These are phyloP conservation scores for Tremellales sp. DNA, from an alignment of 1,284 basidiomycete genomes.

Conservation along the genomic window DNA sequence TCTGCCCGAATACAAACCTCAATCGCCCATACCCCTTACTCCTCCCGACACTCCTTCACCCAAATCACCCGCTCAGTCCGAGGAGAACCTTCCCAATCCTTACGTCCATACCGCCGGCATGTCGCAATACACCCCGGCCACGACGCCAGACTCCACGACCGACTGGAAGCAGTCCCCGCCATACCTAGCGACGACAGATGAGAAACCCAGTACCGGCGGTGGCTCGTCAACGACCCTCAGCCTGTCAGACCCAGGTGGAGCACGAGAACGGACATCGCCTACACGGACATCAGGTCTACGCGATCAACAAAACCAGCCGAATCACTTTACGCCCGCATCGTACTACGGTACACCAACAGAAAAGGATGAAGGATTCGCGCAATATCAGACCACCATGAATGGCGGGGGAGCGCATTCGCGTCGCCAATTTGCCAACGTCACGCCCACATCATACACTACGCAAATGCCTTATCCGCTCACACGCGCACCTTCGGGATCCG, in stretches of 20 bases:
- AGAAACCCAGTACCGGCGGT: too few species aligned
- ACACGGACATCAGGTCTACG: background rate
- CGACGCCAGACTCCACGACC: background rate
- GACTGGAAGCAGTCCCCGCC: too few species aligned
- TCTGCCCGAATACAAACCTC: too few species aligned
- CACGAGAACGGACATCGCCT: background rate
- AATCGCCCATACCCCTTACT: constrained; percentile 12
- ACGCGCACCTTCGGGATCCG: constrained; percentile 4
- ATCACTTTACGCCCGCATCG: background rate
- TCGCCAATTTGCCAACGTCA: background rate
- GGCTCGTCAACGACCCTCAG: too few species aligned
- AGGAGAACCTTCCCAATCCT: background rate
- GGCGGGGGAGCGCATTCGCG: background rate
- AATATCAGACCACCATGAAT: background rate
- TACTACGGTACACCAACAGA: background rate
- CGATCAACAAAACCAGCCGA: background rate
- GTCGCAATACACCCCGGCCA: background rate
- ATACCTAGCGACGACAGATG: background rate
- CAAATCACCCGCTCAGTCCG: background rate
- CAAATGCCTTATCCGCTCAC: constrained; percentile 8
- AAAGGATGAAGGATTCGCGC: background rate
- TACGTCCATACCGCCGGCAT: background rate
- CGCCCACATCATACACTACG: constrained; percentile 1
- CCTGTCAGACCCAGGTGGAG: too few species aligned
- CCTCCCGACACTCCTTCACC: constrained; percentile 17